Base-by-base conservation (phyloP, 495 filamentous ascomycete species). In the Aspergillus incahuasiensis region DNA sequence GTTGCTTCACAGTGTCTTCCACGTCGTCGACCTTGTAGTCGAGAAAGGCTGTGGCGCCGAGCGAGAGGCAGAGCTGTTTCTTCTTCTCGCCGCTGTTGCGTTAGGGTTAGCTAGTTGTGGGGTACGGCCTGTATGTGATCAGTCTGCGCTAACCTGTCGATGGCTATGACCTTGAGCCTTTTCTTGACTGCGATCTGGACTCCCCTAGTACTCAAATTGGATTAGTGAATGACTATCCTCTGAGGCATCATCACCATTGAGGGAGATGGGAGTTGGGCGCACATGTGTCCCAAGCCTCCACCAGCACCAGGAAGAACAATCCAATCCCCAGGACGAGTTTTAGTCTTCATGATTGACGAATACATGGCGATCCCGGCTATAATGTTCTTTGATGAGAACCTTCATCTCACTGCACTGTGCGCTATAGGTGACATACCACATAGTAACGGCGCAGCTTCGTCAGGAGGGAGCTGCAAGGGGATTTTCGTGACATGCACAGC, bases 251-350 rank as follows among this genome's bases (percentile, higher is more conserved):
- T 28, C 25, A 28, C 4, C 18, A 13, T 25, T 28, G 12, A 18
- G 19, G 28, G 43, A 22, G 15, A 16, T 12, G 2, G 8, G 7
- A 20, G 39, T 6, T 21, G 34, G n/a, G 21, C 56, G 19, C 65
- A 76, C 71, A 77, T 73, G 59, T 77, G 74, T 15, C 74, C 74
- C 15, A 77, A 47, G 4, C 74, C 74, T 13, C 74, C 74, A 38
- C 74, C 74, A 18, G 74, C 74, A 25, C 74, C 74, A 18, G 72
- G 58, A 8, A 77, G 67, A 35, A 68, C 70, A 28, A 77, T 62
- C 65, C 67, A 77, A 43, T 77, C 65, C 20, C 72, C 74, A 1
- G 68, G 63, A 18, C 68, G 64, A 24, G 72, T 62, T 34, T 69
- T 74, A 6, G 71, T 70, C 54, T 75, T 75, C 54, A 70, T 68